Evolutionary conservation across 2,329 filamentous ascomycete genomes (phyloP), one percentile per base, ranked within the genome.

Genomic region (Clonostachys sp.): DNA sequence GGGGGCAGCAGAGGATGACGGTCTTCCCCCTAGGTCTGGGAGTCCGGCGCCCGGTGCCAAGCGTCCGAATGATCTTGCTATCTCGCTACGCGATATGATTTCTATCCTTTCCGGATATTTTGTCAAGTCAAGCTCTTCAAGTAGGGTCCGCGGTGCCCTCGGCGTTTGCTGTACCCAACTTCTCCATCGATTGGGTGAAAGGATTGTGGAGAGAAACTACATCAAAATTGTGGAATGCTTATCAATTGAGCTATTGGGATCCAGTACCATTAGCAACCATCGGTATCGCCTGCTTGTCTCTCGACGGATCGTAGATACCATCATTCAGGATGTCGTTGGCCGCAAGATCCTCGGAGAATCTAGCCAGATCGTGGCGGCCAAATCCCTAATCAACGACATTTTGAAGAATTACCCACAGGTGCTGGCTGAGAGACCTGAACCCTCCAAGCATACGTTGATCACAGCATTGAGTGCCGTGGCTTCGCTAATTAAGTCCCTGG

Each of bases 401-500:
- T 75, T 99, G 44, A 97, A 95, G 63, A 94, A 97, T 62, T 97
- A 96, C 56, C 92, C 94, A 1, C 90, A 95, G 63, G 86, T 86
- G 6, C 70, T 96, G 43, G 89, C 91, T 57, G 92, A 97, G 63
- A 82, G 88, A 39, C 82, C 87, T 2, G 92, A 97, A 63, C 94
- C 94, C 7, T 86, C 83, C 43, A 99, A 99, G 65, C 84, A 95
- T 58, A 86, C 86, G 2, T 70, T 99, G 38, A 86, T 90, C 43
- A 85, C 86, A 14, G 79, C 91, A 8, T 72, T 99, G 30, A 88
- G 87, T 55, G 86, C 91, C 2, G 71, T 97, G 6, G 81, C 87
- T 2, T 87, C 89, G 5, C 73, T 99, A 34, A 87, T 96, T 51
- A 75, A 78, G 39, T 86, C 82, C 0, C 75, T 99, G 5, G 92